Base-by-base conservation (phyloP, 139 green algal species). In the Tetradesmus lagerheimii region DNA sequence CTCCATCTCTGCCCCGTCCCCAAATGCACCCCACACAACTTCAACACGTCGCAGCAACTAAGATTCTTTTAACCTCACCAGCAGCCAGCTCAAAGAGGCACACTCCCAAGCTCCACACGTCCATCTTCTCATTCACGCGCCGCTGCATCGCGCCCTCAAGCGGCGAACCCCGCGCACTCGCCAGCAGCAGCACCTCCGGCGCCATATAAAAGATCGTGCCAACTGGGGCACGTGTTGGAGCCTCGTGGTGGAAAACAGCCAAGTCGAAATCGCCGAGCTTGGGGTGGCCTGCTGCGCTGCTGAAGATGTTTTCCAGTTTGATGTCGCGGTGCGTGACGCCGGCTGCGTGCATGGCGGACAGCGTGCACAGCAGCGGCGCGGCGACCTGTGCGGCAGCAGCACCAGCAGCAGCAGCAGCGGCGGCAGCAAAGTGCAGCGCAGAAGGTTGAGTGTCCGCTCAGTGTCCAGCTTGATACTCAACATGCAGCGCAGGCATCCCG, bases 151-250 rank as follows among this genome's bases (percentile, higher is more conserved):
- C 39, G 4, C 11, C 78, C 37, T 86, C 77, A 5, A 66, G 31
- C 29, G 57, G 25, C 1, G n/a, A 38, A 35, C 53, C 87, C 31
- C 77, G 67, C 35, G 53, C 79, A 23, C 53, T 50, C 0, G 87
- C 53, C 38, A 91, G 50, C 87, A 91, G 23, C 78, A 91, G 78
- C 37, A 91, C 77, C 93, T 97, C 95, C 1, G 95, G 95, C 8
- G 95, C 94, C 95, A 97, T 97, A 90, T 97, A 97, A 66, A 96
- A 94, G 2, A 97, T 94, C 6, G 95, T 97, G 39, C 95, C 95
- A 15, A 97, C 95, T 16, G 95, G 95, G 0, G 92, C 94, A 64
- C 96, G 95, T 31, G 95, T 93, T 20, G 64, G 80, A 2, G 92
- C 66, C 89, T 97, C 95, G 83, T 97, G 94, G 39, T 76, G 35